phyloP scores from a whole-genome alignment of 1,284 basidiomycete genomes.

The Fomes fomentarius region DNA sequence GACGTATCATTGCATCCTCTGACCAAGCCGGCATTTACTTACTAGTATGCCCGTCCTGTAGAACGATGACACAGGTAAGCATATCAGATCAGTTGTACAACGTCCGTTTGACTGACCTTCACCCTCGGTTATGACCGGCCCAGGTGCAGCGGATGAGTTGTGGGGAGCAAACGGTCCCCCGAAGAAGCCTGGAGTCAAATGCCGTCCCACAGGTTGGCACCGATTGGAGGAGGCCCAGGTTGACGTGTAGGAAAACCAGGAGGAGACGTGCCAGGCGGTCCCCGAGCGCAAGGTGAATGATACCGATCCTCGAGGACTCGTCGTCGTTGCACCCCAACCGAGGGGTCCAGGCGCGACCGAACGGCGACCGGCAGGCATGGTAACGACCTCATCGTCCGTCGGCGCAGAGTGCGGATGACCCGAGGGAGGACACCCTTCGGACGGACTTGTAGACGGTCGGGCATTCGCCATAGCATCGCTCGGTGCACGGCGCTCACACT shows the following conservation, averaged over 20 bases:
- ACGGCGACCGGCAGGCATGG: constrained; percentile 45
- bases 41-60: too few species aligned
- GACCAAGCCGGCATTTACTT: too few species aligned
- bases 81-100: too few species aligned
- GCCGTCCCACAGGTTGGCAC: constrained; percentile 55
- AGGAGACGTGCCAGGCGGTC: constrained; percentile 38
- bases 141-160: constrained; percentile 53
- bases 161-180: constrained; percentile 48
- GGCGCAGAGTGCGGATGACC: constrained; percentile 73
- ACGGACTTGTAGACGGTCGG: constrained; percentile 68
- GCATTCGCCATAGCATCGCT: too few species aligned
- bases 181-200: constrained; percentile 48
- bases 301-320: constrained; percentile 43
- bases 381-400: constrained; percentile 81
- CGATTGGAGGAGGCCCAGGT: constrained; percentile 35
- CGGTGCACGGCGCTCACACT: too few species aligned
- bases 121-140: too few species aligned
- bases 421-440: constrained; percentile 74
- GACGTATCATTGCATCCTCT: too few species aligned
- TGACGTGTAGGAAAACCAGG: constrained; percentile 39
- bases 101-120: too few species aligned
- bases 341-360: constrained; percentile 40
- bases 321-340: constrained; percentile 45
- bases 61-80: too few species aligned
- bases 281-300: constrained; percentile 53